These are phyloP conservation scores for Pseudotsuga menziesii DNA, from an alignment of 75 land plant genomes.

Conservation along the genomic window DNA sequence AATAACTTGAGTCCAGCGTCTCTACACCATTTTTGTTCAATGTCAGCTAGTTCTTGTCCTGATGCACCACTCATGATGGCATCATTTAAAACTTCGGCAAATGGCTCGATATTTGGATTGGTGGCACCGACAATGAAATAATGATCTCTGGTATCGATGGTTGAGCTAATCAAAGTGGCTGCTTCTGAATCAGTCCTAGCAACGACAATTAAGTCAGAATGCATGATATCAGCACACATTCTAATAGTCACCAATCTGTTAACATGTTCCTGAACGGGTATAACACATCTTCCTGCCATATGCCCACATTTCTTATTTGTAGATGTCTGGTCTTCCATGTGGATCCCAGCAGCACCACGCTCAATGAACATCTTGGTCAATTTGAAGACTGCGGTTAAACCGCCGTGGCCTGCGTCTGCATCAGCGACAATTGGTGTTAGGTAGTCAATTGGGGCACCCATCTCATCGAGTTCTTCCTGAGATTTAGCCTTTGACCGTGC, in stretches of 20 bases:
- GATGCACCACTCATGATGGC: no score
- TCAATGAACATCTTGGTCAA: slow-evolving; percentile 94
- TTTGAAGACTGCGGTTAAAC: slow-evolving; percentile 82
- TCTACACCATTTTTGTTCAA: no score
- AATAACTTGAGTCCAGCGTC: no score
- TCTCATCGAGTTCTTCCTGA: slow-evolving; percentile 44
- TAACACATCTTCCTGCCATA: slow-evolving; percentile 93
- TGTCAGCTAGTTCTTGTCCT: no score
- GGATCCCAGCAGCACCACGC: slow-evolving; percentile 85
- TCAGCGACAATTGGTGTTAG: slow-evolving; percentile 84
- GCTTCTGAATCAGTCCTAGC: no score
- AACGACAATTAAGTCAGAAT: no score
- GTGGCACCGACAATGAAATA: no score
- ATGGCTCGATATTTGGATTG: no score
- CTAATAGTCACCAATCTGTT: slow-evolving; percentile 82
- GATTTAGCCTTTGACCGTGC: slow-evolving; percentile 57
- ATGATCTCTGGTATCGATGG: no score
- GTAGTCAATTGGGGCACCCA: slow-evolving; percentile 73
- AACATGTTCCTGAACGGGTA: slow-evolving; percentile 66
- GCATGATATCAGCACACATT: slow-evolving; percentile 88
- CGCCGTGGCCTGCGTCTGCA: slow-evolving; percentile 90
- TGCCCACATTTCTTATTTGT: slow-evolving; percentile 79
- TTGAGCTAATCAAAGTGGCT: no score
- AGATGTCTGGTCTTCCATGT: slow-evolving; percentile 70
- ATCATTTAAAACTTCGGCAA: no score